Base-by-base conservation (phyloP, 2,329 filamentous ascomycete species). In the Rhexocercosporidium sp. region DNA sequence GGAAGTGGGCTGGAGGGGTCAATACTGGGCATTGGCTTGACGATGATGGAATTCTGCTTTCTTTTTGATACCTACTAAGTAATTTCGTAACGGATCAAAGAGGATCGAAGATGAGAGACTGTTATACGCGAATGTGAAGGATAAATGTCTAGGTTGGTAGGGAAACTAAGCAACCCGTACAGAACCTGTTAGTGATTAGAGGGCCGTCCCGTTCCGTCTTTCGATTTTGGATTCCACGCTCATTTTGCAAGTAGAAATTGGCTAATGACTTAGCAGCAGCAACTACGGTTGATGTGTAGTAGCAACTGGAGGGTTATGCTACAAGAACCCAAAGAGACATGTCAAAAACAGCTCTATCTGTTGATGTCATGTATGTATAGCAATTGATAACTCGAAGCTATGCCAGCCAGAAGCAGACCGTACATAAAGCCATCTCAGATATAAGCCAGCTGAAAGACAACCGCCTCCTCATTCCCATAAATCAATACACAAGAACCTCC, bases 401-500 rank as follows among this genome's bases (percentile, higher is more conserved):
- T 31, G 25, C 31, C 16, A 37, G 34, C n/a, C 9, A 14, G n/a
- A 39, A 39, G 8, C 9, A 39, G 2, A 22, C 31, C 31, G 22
- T 39, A 57, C 12, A 56, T 18, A 56, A n/a, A 37, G 27, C n/a
- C 31, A 22, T 22, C 18, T 39, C 16, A 16, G 16, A 53, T 22
- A 8, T 18, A 31, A 18, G 37, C 18, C 31, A 59, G 37, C 25
- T 22, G 27, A 8, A 25, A n/a, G 34, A n/a, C 18, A 8, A 16
- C 25, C 41, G 20, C 18, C 22, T 34, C 18, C 44, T 16, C n/a
- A n/a, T 18, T 27, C 20, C n/a, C n/a, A 12, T 22, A 22, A 53
- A 27, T 71, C 59, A 72, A 39, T 74, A 70, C 29, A 66, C 61
- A 54, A 76, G 41, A 53, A 72, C 72, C 54, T 77, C 76, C 25